Conservation (phyloP, 208 protist genomes). For the Trypanosoma caninum region DNA sequence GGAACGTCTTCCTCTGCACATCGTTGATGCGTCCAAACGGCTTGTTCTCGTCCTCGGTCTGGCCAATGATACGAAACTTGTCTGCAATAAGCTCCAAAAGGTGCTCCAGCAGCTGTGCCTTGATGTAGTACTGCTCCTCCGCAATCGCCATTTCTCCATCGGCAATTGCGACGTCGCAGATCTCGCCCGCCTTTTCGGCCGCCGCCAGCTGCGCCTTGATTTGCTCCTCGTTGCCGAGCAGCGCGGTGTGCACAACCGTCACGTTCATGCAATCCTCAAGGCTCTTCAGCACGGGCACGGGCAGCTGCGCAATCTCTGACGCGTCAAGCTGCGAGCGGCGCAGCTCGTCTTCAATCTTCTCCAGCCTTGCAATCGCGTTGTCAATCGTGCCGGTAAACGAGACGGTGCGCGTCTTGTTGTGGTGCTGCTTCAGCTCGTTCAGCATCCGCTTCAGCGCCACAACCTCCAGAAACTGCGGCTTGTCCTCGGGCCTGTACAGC, state of each 20-base stretch:
- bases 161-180: slow-evolving; percentile 37
- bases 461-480: slow-evolving; percentile 53
- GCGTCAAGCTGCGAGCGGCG: slow-evolving; percentile 53
- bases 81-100: slow-evolving; percentile 46
- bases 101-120: slow-evolving; percentile 55
- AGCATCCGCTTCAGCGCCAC: slow-evolving; percentile 45
- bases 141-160: slow-evolving; percentile 57
- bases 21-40: slow-evolving; percentile 38
- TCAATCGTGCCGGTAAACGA: slow-evolving; percentile 51
- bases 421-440: slow-evolving; percentile 52
- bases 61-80: slow-evolving; percentile 57
- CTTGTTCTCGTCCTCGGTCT: slow-evolving; percentile 59
- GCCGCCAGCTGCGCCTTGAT: slow-evolving; percentile 41
- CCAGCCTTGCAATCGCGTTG: slow-evolving; percentile 47
- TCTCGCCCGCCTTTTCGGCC: slow-evolving; percentile 47
- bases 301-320: slow-evolving; percentile 46
- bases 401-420: slow-evolving; percentile 54
- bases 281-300: slow-evolving; percentile 43
- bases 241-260: slow-evolving; percentile 40
- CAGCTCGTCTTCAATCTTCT: slow-evolving; percentile 53
- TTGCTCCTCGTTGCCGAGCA: slow-evolving; percentile 56
- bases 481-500: slow-evolving; percentile 59
- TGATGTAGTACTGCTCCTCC: slow-evolving; percentile 65
- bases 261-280: slow-evolving; percentile 53
- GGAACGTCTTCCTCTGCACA: slow-evolving; percentile 75